Base-by-base conservation (phyloP, 768 basidiomycete genomes). In the Udeniomyces megalosporus region DNA sequence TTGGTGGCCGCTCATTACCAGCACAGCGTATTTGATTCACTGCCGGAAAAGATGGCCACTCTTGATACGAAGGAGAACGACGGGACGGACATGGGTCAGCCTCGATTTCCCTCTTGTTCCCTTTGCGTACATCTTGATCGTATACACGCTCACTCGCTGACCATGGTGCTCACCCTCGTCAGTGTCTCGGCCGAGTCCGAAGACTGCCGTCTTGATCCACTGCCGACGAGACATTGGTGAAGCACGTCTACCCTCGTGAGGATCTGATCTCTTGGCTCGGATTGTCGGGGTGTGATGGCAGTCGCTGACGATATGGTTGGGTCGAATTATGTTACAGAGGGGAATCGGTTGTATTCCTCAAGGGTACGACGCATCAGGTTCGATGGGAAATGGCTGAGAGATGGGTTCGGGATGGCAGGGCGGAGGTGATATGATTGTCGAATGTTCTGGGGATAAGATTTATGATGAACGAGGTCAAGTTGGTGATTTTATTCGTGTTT, bases 171-270 rank as follows among this genome's bases (percentile, higher is more conserved):
- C n/a, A 56, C 45, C 52, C 15, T 31, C 26, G 10, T 45, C 71
- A 95, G 91, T 90, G 15, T 77, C 84, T 0, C 77, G 81, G 68
- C 90, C 91, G 11, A 84, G 91, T 68, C 83, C 80, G 70, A 77
- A 80, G 2, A 77, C 78, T 0, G 83, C 88, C 0, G 88, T 95
- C 0, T 87, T 93, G 69, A 82, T 86, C 2, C 85, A 84, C 70
- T 89, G 88, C 17, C 76, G 83, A 28, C 77, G 78, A 65, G 78
- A 78, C 60, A 92, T 86, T 74, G 74, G 71, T 0, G 73, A 74
- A 32, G 71, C 76, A 17, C 61, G 67, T 3, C 62, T 78, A 31
- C 73, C 74, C 44, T 73, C 74, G 77, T 78, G 61, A 54, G 76
- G 69, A 15, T 34, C 15, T 26, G 49, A 52, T 49, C 32, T 28